Conservation (phyloP, 805 yeast genomes). For the Zygosaccharomyces kombuchaensis region DNA sequence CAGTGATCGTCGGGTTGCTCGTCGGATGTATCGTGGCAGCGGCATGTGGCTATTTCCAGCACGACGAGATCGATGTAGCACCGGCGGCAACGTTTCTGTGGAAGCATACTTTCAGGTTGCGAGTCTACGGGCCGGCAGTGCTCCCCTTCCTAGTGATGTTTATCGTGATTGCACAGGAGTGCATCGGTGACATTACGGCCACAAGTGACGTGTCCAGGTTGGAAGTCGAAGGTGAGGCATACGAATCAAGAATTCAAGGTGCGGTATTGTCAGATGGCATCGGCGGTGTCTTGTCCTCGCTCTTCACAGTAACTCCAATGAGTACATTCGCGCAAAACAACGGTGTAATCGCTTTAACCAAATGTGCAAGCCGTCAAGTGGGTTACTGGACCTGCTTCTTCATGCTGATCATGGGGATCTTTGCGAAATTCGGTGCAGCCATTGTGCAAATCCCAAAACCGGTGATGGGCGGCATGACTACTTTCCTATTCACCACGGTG, state of each 20-base stretch:
- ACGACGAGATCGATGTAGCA: constrained; percentile 55
- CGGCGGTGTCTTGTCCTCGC: constrained; percentile 70
- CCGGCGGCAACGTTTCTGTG: constrained; percentile 82
- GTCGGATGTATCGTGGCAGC: constrained; percentile 92
- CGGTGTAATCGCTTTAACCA: constrained; percentile 89
- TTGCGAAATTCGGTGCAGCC: constrained; percentile 87
- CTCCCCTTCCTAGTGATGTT: constrained; percentile 82
- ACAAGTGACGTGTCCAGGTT: constrained; percentile 86
- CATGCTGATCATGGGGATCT: constrained; percentile 79
- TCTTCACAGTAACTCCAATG: constrained; percentile 83
- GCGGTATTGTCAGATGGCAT: constrained; percentile 88
- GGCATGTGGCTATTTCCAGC: constrained; percentile 76
- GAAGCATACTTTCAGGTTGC: constrained; percentile 77
- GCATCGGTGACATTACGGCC: constrained; percentile 93
- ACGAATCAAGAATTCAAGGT: constrained; percentile 87
- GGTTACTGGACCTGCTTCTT: constrained; percentile 82
- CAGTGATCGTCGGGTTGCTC: constrained; percentile 78
- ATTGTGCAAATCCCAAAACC: constrained; percentile 75
- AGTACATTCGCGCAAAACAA: constrained; percentile 93
- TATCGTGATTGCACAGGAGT: constrained; percentile 82
- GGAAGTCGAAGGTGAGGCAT: constrained; percentile 75
- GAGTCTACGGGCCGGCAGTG: constrained; percentile 79
- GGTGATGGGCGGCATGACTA: constrained; percentile 84
- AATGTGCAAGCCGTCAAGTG: constrained; percentile 78
- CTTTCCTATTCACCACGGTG: constrained; percentile 70